These are phyloP conservation scores for Volvox reticuliferus DNA, from an alignment of 139 green algal genomes.

Conservation along the genomic window DNA sequence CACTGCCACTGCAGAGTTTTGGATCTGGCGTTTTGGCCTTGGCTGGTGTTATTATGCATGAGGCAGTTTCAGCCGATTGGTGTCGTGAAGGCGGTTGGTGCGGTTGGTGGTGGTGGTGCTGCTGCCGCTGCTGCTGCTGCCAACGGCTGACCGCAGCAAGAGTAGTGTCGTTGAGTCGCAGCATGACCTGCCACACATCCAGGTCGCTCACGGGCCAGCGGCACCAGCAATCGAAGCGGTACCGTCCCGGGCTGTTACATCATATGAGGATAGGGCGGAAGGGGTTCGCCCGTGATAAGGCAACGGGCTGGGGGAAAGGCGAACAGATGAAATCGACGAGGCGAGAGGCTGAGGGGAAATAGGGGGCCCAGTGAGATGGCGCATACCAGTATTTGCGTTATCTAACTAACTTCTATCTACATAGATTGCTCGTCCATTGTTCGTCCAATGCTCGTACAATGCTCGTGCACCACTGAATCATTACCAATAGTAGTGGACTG, in stretches of 20 bases:
- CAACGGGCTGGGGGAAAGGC: no score
- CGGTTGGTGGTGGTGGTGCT: background rate
- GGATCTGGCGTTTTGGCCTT: no score
- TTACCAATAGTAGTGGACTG: no score
- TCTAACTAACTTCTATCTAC: no score
- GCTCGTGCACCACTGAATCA: no score
- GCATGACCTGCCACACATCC: conserved; percentile 46
- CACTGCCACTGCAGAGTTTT: background rate
- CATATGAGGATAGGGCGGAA: background rate
- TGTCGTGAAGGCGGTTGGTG: background rate
- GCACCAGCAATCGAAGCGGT: conserved; percentile 47
- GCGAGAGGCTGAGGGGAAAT: no score
- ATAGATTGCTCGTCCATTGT: no score
- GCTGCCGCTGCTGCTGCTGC: background rate
- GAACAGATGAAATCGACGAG: no score
- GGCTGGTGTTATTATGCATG: background rate
- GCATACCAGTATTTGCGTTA: no score
- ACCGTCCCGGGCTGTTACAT: conserved; percentile 38
- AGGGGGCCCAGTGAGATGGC: no score
- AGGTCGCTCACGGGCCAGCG: conserved; percentile 20
- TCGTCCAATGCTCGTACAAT: no score
- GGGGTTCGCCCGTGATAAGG: no score
- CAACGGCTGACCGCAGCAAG: background rate
- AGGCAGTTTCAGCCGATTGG: background rate
- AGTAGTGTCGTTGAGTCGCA: conserved; percentile 34